These are phyloP conservation scores for Cicer yamashitae DNA, from an alignment of 306 rosid species.

Conservation along the genomic window DNA sequence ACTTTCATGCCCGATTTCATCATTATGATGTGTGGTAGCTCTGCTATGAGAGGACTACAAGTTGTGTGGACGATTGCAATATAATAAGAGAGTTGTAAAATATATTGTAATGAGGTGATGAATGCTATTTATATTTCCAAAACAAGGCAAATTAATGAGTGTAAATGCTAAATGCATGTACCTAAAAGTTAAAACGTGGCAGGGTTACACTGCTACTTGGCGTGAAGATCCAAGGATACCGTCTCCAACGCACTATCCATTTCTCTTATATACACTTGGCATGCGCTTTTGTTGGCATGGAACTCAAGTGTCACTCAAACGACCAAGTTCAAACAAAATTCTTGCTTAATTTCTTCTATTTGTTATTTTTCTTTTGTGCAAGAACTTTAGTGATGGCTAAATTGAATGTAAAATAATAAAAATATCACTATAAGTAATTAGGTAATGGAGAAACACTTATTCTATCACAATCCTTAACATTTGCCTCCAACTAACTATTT, in stretches of 20 bases:
- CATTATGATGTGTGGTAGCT: slow-evolving; percentile 26
- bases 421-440: neutral
- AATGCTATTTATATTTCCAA: slow-evolving; percentile 46
- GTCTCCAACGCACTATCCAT: slow-evolving; percentile 67
- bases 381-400: slow-evolving; percentile 34
- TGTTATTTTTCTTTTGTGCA: neutral
- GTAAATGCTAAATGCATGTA: slow-evolving; percentile 6
- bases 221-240: slow-evolving; percentile 56
- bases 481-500: too few relatives aligned
- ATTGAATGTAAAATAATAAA: neutral
- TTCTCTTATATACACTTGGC: slow-evolving; percentile 78
- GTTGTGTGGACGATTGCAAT: neutral
- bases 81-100: neutral
- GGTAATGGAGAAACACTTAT: neutral
- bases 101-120: neutral
- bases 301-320: slow-evolving; percentile 58
- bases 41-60: neutral
- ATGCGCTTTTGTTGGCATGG: slow-evolving; percentile 34
- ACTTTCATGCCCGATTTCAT: slow-evolving; percentile 44
- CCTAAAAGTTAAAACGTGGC: slow-evolving; percentile 46
- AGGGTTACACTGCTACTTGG: slow-evolving; percentile 66
- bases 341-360: neutral
- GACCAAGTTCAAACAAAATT: slow-evolving; percentile 18
- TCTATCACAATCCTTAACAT: too few relatives aligned
- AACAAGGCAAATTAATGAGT: neutral